Base-by-base conservation (phyloP, 805 yeast genomes). In the Kluyveromyces nonfermentans region DNA sequence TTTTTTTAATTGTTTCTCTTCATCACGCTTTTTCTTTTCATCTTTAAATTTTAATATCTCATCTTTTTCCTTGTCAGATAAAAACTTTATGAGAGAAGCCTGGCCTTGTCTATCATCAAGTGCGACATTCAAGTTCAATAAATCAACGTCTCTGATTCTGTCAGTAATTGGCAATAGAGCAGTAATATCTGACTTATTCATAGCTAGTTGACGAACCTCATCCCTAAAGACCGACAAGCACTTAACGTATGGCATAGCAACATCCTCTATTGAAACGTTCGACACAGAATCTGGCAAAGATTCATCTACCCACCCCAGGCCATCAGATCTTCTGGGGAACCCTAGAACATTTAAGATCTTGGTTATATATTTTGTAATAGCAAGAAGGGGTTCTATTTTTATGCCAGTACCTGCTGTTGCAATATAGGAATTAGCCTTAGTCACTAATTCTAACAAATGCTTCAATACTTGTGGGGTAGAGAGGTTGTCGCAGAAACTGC, bases 401-500 rank as follows among this genome's bases (percentile, higher is more conserved):
- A 80, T 53, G 15, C 73, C 78, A 12, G 67, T 50, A 5, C 72
- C 69, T 4, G 75, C 73, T n/a, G 73, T 57, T 8, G 77, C 60
- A 35, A 89, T 77, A 59, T 90, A 93, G 32, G 78, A 74, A 62
- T 93, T 90, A 7, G 85, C 59, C 45, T 71, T 73, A 25, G 82
- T 76, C 5, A 90, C 81, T 45, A 93, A 66, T 15, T 84, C 94
- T 47, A 74, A 66, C 40, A 93, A 55, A 1, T 69, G 59, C 50
- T 82, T 77, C 45, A 93, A 63, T 0, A 81, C 96, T 45, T 68
- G 72, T 18, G 95, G 93, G 1, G 93, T 83, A 3, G 89, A 66
- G 50, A 93, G 71, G 60, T 87, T 93, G 60, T 93, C 98, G 65
- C 95, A 82, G 67, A 93, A 85, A 1, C 95, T 84, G 17, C 64